Evolutionary conservation across 345 rosid species (phyloP).

Genomic region (Gossypium anomalum): DNA sequence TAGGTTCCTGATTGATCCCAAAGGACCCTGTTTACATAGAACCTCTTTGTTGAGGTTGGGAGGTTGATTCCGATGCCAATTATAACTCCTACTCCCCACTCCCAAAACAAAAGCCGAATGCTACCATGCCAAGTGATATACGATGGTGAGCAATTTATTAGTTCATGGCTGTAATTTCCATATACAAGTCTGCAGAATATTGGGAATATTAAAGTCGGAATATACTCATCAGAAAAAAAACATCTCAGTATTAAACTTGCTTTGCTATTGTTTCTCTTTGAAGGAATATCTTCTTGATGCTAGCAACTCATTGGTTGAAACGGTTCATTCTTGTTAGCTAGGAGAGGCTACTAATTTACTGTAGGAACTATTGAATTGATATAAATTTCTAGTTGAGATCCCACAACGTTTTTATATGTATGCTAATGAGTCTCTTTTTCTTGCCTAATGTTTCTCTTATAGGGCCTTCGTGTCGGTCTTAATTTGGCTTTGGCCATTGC

Average conservation of each 20-base stretch:
- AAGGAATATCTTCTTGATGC: neutral
- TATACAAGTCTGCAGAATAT: neutral
- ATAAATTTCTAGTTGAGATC: neutral
- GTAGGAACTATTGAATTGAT: neutral
- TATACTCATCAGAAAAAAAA: no score
- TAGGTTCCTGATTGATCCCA: neutral
- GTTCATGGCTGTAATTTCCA: slow-evolving; percentile 2
- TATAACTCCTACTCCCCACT: neutral
- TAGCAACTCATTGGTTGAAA: neutral
- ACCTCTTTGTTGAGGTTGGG: neutral
- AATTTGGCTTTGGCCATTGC: slow-evolving; percentile 97
- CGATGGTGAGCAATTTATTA: neutral
- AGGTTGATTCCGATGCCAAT: neutral
- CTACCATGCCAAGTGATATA: neutral
- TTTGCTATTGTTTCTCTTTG: neutral
- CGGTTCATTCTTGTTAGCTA: neutral
- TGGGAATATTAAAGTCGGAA: neutral
- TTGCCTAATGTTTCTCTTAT: slow-evolving; percentile 21
- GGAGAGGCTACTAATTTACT: neutral
- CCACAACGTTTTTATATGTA: neutral
- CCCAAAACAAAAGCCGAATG: neutral
- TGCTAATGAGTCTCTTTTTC: slow-evolving; percentile 14
- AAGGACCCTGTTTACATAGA: neutral
- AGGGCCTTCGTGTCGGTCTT: slow-evolving; percentile 95
- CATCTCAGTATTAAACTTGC: neutral